phyloP scores from a whole-genome alignment of 352 stramenopile species.

The Phytophthora parvispora region DNA sequence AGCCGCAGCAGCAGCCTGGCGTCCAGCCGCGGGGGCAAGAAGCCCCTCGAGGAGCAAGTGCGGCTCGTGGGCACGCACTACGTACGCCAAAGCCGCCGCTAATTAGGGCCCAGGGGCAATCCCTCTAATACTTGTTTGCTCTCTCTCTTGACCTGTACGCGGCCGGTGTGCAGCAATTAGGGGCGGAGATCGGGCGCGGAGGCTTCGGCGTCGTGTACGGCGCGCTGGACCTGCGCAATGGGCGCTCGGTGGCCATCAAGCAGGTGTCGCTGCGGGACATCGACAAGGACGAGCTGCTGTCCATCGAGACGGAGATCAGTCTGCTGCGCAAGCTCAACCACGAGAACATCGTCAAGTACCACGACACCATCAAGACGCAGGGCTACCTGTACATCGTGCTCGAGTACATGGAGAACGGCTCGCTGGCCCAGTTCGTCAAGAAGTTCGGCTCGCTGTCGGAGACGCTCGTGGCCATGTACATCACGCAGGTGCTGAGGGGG shows the following conservation, averaged over 20 bases:
- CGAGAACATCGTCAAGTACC: slow-evolving; percentile 97
- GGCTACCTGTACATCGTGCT: slow-evolving; percentile 88
- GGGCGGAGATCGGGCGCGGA: slow-evolving; percentile 92
- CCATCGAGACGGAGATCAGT: slow-evolving; percentile 93
- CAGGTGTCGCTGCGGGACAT: slow-evolving; percentile 88
- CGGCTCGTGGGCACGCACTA: slow-evolving; percentile 83
- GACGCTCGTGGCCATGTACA: slow-evolving; percentile 93
- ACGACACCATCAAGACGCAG: slow-evolving; percentile 94
- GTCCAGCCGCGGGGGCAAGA: slow-evolving; percentile 33
- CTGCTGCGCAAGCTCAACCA: slow-evolving; percentile 95
- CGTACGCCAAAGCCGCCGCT: slow-evolving; percentile 35
- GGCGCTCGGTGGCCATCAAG: slow-evolving; percentile 89
- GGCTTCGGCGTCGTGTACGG: slow-evolving; percentile 93
- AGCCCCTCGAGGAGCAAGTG: slow-evolving; percentile 56
- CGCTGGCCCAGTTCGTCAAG: slow-evolving; percentile 94
- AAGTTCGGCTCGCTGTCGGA: slow-evolving; percentile 95
- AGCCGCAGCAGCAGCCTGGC: slow-evolving; percentile 21
- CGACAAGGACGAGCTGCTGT: slow-evolving; percentile 84
- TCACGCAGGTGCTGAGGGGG: slow-evolving; percentile 92
- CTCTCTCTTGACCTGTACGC: slow-evolving; percentile 7
- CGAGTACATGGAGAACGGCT: slow-evolving; percentile 97
- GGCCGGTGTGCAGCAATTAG: slow-evolving; percentile 81
- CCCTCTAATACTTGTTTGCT: background rate
- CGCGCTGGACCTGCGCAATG: slow-evolving; percentile 88
- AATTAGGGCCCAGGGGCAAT: background rate